Evolutionary conservation across 192 early-diverging fungal genomes (phyloP).

Genomic region (Coemansia sp.): DNA sequence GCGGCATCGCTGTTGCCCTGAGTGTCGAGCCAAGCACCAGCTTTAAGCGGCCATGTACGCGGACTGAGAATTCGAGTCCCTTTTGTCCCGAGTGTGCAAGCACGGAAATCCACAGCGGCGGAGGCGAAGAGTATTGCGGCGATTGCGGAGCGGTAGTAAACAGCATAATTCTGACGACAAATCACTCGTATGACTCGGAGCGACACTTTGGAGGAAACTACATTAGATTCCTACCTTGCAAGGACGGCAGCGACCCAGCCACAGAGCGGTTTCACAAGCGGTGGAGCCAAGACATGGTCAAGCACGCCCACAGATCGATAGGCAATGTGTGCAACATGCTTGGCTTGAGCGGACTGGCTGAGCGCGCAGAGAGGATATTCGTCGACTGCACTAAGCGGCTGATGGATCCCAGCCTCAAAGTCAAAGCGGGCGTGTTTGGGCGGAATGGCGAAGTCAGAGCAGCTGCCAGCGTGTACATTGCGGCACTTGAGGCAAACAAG

Average conservation of each 20-base stretch:
- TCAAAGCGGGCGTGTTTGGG: slow-evolving; percentile 22
- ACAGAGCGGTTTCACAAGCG: slow-evolving; percentile 15
- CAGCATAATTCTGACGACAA: slow-evolving; percentile 12
- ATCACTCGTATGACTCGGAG: slow-evolving; percentile 19
- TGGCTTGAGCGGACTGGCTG: not conserved
- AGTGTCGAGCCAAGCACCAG: not conserved
- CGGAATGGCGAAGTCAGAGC: not conserved
- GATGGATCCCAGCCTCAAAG: not conserved
- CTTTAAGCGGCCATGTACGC: slow-evolving; percentile 4
- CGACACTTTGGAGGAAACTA: slow-evolving; percentile 3
- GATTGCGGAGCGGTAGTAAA: slow-evolving; percentile 35
- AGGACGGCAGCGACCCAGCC: slow-evolving; percentile 5
- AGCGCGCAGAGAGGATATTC: slow-evolving; percentile 29
- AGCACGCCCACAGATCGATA: not conserved
- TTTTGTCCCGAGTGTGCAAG: slow-evolving; percentile 4
- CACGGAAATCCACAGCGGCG: not conserved
- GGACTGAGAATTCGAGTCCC: not conserved
- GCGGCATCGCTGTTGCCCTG: slow-evolving; percentile 8
- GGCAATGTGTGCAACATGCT: slow-evolving; percentile 3
- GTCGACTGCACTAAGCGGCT: slow-evolving; percentile 7
- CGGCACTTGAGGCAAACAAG: slow-evolving; percentile 18
- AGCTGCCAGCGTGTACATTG: slow-evolving; percentile 35
- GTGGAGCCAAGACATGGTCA: slow-evolving; percentile 24
- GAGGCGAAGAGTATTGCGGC: slow-evolving; percentile 37
- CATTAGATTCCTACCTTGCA: not conserved